A percentile compares a stretch with the other conserved stretches of the same genome.
These are phyloP conservation scores for Ananas comosus DNA, from an alignment of 176 grass and related monocot species.

Conservation along the genomic window DNA sequence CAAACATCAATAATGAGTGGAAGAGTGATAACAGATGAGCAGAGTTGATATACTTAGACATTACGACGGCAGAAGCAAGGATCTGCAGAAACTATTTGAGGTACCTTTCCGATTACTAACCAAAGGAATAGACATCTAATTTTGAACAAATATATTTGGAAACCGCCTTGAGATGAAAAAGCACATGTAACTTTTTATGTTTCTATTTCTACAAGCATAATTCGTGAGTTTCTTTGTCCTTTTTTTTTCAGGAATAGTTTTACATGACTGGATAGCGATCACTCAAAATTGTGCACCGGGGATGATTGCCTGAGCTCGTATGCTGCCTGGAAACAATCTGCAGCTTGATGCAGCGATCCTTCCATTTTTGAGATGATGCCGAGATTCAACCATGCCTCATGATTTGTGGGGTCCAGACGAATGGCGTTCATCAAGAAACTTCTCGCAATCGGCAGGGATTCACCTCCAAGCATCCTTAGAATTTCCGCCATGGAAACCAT, in stretches of 20 bases:
- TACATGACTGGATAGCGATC: slow-evolving; percentile 5
- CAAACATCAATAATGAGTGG: too few relatives aligned
- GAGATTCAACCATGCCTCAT: slow-evolving; percentile 73
- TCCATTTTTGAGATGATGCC: slow-evolving; percentile 57
- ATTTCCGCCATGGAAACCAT: slow-evolving; percentile 77
- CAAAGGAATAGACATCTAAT: too few relatives aligned
- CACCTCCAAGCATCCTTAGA: slow-evolving; percentile 50
- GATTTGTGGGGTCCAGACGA: slow-evolving; percentile 57
- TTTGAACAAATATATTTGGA: too few relatives aligned
- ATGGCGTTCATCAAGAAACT: slow-evolving; percentile 63
- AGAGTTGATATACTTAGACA: too few relatives aligned
- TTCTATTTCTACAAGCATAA: too few relatives aligned
- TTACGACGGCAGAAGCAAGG: too few relatives aligned
- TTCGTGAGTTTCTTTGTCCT: too few relatives aligned
- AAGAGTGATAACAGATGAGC: too few relatives aligned
- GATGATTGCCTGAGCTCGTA: slow-evolving; percentile 68
- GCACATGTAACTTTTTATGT: too few relatives aligned
- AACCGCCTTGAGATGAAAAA: too few relatives aligned
- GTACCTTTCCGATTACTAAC: too few relatives aligned
- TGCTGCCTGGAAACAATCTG: slow-evolving; percentile 79
- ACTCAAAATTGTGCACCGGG: slow-evolving; percentile 52
- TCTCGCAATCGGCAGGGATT: slow-evolving; percentile 46
- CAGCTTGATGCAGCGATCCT: slow-evolving; percentile 59
- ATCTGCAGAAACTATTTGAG: too few relatives aligned
- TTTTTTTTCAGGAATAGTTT: background rate